A percentile compares a stretch with the other conserved stretches of the same genome.
These are phyloP conservation scores for Cladorrhinum sp. DNA, from an alignment of 2,329 filamentous ascomycete genomes.

Conservation along the genomic window DNA sequence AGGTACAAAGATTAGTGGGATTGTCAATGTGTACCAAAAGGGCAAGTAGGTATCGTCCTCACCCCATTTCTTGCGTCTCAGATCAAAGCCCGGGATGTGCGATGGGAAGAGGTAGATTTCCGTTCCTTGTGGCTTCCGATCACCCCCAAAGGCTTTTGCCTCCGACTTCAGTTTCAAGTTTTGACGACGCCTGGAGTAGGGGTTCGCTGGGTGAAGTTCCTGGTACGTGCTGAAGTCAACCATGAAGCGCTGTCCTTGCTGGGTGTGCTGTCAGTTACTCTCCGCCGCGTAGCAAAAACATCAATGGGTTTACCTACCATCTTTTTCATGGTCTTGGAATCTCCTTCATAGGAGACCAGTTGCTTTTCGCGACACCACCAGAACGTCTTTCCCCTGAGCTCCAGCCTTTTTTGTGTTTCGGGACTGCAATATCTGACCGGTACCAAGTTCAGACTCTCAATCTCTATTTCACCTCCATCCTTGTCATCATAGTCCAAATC, in stretches of 20 bases:
- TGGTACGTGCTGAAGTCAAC: no score
- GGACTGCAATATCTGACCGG: neutral
- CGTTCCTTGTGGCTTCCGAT: neutral
- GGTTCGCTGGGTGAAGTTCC: no score
- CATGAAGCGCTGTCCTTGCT: no score
- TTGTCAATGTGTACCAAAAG: no score
- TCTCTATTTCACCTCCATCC: neutral
- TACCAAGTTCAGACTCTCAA: neutral
- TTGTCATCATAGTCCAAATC: neutral
- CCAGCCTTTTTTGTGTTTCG: neutral
- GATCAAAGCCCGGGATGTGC: neutral
- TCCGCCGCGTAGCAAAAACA: no score
- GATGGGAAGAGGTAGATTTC: constrained; percentile 7
- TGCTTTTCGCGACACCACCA: constrained; percentile 3
- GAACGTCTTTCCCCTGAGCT: constrained; percentile 1
- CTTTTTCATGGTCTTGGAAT: neutral
- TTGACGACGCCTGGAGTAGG: no score
- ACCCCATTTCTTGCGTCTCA: constrained; percentile 7
- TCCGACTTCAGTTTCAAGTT: no score
- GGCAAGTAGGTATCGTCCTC: no score
- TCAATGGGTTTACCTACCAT: neutral
- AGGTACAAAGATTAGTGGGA: neutral
- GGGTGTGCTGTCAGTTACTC: no score
- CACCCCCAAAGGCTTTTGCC: no score
- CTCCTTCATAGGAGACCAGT: constrained; percentile 4